Percentiles rank a stretch among this genome's conserved stretches.
These are phyloP conservation scores for Penicillium herquei DNA, from an alignment of 495 filamentous ascomycete species.

Conservation along the genomic window DNA sequence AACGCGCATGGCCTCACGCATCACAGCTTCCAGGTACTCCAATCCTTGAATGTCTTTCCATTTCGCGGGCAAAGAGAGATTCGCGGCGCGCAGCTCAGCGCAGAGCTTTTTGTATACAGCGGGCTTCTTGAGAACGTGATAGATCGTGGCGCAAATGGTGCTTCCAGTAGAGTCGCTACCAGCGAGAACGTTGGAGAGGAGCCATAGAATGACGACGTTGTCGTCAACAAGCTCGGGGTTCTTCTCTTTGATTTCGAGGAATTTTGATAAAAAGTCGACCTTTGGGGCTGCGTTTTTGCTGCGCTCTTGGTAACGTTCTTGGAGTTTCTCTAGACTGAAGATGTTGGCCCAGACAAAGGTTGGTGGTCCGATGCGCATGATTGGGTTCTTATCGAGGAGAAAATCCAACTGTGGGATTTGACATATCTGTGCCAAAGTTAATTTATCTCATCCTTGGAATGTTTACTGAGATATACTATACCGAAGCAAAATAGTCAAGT, in stretches of 20 bases:
- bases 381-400: slow-evolving; percentile 23
- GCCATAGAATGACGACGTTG: slow-evolving; percentile 20
- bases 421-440: slow-evolving; percentile 11
- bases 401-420: slow-evolving; percentile 24
- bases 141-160: slow-evolving; percentile 37
- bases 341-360: slow-evolving; percentile 24
- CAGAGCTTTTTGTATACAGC: slow-evolving; percentile 23
- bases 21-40: slow-evolving; percentile 62
- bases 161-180: slow-evolving; percentile 39
- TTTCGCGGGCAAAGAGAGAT: slow-evolving; percentile 11
- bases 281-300: neutral
- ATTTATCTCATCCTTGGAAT: neutral
- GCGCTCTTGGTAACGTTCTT: slow-evolving; percentile 13
- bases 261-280: slow-evolving; percentile 23
- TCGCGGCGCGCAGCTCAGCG: slow-evolving; percentile 23
- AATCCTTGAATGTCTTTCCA: slow-evolving; percentile 33
- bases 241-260: slow-evolving; percentile 23
- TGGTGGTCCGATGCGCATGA: slow-evolving; percentile 24
- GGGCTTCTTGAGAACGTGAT: slow-evolving; percentile 36
- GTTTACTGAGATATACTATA: slow-evolving; percentile 1
- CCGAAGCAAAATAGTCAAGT: slow-evolving; percentile 35
- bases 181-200: slow-evolving; percentile 29
- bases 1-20: slow-evolving; percentile 68
- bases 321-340: slow-evolving; percentile 23
- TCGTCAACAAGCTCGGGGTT: slow-evolving; percentile 23